Base-by-base conservation (phyloP, 2,329 filamentous ascomycete species). In the Acephala macrosclerotiorum region DNA sequence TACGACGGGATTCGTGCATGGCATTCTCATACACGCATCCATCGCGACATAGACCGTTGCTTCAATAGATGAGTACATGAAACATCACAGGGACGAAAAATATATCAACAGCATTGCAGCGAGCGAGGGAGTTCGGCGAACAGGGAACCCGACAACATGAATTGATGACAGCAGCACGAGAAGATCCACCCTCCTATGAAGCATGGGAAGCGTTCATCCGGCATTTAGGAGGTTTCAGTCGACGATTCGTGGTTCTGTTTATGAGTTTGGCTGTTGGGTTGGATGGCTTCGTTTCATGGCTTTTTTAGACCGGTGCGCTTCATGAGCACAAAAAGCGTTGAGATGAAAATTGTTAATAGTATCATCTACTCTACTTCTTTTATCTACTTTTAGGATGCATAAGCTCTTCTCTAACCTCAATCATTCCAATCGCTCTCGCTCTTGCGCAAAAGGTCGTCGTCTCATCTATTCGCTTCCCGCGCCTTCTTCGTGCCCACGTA, bases 121-220 rank as follows among this genome's bases (percentile, higher is more conserved):
- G n/a, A 51, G 47, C 49, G 49, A 53, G 49, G 49, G 49, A 53
- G 49, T 53, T 53, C 18, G 49, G 49, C 49, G 49, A 22, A 25
- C 18, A n/a, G 49, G 49, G n/a, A n/a, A n/a, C n/a, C n/a, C n/a
- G n/a, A n/a, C n/a, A n/a, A n/a, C n/a, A n/a, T n/a, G n/a, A n/a
- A n/a, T n/a, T n/a, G n/a, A n/a, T 33, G 33, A 22, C 7, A 3
- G 12, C n/a, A 33, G 11, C 25, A 29, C 18, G 49, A 33, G 22
- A 25, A 7, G 20, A 49, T 25, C n/a, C 22, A 11, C 14, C 11
- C 20, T 53, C 3, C 7, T 29, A 14, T 53, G 49, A 33, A 9
- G 3, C 18, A 49, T 49, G 45, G 12, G 20, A 49, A 49, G 5
- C 12, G 12, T 33, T 33, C 29, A 9, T 9, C 9, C 29, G 9